Evolutionary conservation across 106 monocot species (phyloP), one percentile per base, ranked within the genome.

Genomic region (Dioscorea zingiberensis): DNA sequence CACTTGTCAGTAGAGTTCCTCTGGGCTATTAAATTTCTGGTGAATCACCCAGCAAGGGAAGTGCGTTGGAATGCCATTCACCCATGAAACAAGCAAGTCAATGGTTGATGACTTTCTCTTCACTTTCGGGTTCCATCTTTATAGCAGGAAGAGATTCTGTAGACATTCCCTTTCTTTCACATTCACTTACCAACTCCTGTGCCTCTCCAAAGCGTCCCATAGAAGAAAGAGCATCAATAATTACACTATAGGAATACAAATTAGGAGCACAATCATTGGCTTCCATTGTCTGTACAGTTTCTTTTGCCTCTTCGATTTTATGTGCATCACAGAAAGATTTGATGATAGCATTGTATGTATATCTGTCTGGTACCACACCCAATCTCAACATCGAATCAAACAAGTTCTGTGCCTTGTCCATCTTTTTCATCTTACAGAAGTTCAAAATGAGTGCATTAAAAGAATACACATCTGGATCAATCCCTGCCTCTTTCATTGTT

Each of bases 321-420:
- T 60, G 23, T 47, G 44, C 76, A 66, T 81, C 64, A 67, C 84
- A 91, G 62, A 91, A 80, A 70, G 77, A 71, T 83, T 75, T 70
- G 18, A 85, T 77, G 28, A 91, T 75, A 73, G 78, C 65, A 85
- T 87, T 83, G 58, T 85, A 83, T 15, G 95, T 95, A 70, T 83
- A 85, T 25, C 23, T 68, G 59, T 95, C 91, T 25, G 88, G 95
- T 71, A 45, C 44, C 18, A 85, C 69, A 64, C 88, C 95, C 76
- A 85, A 85, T 75, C 67, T 83, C 76, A 88, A 48, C 91, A 95
- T 95, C 12, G 80, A 78, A 79, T 85, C 13, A 54, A 91, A 88
- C 67, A 95, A 56, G 68, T 81, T 81, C 17, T 49, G 76, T 30
- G 91, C 91, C 66, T 17, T 79, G 22, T 79, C 78, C 38, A 87